phyloP scores from a whole-genome alignment of 345 rosid genomes.

The Theobroma cacao region DNA sequence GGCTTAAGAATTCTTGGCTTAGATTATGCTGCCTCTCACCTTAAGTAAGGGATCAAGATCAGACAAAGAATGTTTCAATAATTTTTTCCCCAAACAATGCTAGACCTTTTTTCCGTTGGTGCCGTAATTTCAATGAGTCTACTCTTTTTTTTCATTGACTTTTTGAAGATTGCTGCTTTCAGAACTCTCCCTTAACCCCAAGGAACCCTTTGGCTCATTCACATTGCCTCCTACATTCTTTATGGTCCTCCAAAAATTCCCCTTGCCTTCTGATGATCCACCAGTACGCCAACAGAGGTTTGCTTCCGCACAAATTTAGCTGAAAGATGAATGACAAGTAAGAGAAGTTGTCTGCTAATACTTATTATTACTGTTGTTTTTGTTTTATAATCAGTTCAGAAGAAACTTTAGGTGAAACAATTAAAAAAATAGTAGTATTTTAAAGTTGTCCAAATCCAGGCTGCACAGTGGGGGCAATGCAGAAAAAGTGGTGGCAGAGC shows the following conservation, averaged over 20 bases:
- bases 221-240: background rate
- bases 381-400: conserved; percentile 9
- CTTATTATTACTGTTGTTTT: background rate
- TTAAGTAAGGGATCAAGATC: background rate
- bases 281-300: background rate
- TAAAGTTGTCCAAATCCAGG: conserved; percentile 24
- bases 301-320: background rate
- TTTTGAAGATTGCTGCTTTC: background rate
- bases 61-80: background rate
- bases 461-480: conserved; percentile 21
- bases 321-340: background rate
- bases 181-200: background rate
- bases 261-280: background rate
- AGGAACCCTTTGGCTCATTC: background rate
- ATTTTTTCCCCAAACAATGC: background rate
- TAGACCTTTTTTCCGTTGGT: background rate
- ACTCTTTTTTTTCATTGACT: background rate
- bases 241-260: background rate
- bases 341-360: conserved; percentile 2
- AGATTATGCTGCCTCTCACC: background rate
- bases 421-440: conserved; percentile 1
- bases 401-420: background rate
- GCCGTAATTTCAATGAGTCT: background rate
- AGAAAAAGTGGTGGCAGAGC: background rate
- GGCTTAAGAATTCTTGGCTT: background rate